phyloP scores from a whole-genome alignment of 805 yeast genomes.

The Starmerella kuoi region DNA sequence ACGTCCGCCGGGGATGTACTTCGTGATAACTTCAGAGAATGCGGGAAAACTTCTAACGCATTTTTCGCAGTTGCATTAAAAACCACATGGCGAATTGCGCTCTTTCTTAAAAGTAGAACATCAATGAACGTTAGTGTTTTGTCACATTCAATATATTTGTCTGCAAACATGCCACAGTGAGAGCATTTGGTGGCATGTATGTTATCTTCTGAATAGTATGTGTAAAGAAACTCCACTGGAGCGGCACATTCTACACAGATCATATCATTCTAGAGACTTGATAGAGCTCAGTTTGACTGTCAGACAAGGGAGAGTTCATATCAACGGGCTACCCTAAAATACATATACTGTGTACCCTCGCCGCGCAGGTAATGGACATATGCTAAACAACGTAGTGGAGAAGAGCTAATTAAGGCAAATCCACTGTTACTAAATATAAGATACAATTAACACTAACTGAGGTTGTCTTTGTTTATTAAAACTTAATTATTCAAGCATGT shows the following conservation, averaged over 20 bases:
- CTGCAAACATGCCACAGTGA: constrained; percentile 62
- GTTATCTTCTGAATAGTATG: constrained; percentile 61
- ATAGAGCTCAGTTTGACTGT: not conserved
- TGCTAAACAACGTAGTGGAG: too few species aligned
- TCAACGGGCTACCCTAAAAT: too few species aligned
- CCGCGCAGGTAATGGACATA: too few species aligned
- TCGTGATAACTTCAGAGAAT: not conserved
- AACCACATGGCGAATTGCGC: constrained; percentile 66
- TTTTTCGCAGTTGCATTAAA: constrained; percentile 43
- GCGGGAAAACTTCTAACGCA: not conserved
- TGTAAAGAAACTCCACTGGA: constrained; percentile 53
- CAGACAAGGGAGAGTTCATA: too few species aligned
- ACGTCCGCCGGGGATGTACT: not conserved
- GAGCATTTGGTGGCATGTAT: constrained; percentile 69
- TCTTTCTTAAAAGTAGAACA: constrained; percentile 68
- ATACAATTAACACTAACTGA: too few species aligned
- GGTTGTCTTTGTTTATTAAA: too few species aligned
- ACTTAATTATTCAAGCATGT: too few species aligned
- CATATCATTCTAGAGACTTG: constrained; percentile 45
- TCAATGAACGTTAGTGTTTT: constrained; percentile 74
- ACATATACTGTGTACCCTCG: too few species aligned
- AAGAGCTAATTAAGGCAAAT: too few species aligned
- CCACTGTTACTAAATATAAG: too few species aligned
- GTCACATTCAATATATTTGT: constrained; percentile 85
- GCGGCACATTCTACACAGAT: constrained; percentile 81